These are phyloP conservation scores for Hericium coralloides DNA, from an alignment of 768 basidiomycete species.

Conservation along the genomic window DNA sequence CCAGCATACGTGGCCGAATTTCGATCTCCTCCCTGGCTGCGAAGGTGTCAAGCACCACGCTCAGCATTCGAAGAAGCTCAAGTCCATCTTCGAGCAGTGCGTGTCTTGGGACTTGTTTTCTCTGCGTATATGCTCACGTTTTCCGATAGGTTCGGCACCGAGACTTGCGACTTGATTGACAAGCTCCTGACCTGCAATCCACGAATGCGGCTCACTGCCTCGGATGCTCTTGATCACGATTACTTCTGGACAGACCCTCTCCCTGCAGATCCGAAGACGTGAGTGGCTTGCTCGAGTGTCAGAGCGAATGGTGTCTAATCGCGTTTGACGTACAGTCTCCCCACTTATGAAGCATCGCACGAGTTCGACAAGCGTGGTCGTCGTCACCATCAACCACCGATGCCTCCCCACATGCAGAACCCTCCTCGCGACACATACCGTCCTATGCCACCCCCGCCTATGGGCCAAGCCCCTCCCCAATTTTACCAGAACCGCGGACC, in stretches of 20 bases:
- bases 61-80: conserved; percentile 45
- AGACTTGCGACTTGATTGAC: conserved; percentile 78
- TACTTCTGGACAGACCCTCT: conserved; percentile 93
- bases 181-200: conserved; percentile 81
- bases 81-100: conserved; percentile 50
- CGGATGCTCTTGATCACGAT: conserved; percentile 81
- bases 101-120: conserved; percentile 13
- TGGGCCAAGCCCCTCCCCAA: conserved; percentile 14
- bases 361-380: conserved; percentile 74
- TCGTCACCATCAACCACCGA: conserved; percentile 26
- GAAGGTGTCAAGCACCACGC: conserved; percentile 66
- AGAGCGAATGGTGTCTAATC: neutral
- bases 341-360: conserved; percentile 73
- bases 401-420: conserved; percentile 16
- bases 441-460: conserved; percentile 12
- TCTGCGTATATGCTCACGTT: conserved; percentile 3
- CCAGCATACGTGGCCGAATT: conserved; percentile 74
- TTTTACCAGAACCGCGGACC: neutral
- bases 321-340: conserved; percentile 36
- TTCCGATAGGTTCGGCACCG: conserved; percentile 47
- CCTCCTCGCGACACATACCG: conserved; percentile 2
- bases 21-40: conserved; percentile 66
- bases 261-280: conserved; percentile 81
- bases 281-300: conserved; percentile 16
- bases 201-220: conserved; percentile 71